These are phyloP conservation scores for Phytomonas sp. DNA, from an alignment of 208 protist genomes.

Conservation along the genomic window DNA sequence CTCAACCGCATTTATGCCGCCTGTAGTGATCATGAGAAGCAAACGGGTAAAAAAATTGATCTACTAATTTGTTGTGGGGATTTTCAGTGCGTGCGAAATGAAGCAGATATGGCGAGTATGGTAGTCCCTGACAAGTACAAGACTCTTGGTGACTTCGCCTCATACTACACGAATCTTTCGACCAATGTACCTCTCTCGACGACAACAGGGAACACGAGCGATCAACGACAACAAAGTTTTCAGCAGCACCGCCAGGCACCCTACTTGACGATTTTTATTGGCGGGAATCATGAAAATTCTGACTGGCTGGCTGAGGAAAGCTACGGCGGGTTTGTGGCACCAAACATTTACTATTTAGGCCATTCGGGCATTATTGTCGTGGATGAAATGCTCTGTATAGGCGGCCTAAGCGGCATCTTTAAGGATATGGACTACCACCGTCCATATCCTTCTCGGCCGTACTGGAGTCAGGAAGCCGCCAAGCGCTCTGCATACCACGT, in stretches of 20 bases:
- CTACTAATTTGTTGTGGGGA: slow-evolving; percentile 98
- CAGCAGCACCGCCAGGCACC: slow-evolving; percentile 62
- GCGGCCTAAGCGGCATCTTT: slow-evolving; percentile 86
- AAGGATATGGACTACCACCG: slow-evolving; percentile 71
- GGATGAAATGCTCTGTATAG: slow-evolving; percentile 55
- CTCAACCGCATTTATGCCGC: slow-evolving; percentile 94
- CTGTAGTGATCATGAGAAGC: slow-evolving; percentile 65
- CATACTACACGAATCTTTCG: slow-evolving; percentile 88
- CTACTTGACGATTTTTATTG: slow-evolving; percentile 97
- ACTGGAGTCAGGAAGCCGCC: slow-evolving; percentile 25
- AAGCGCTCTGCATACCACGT: slow-evolving; percentile 86
- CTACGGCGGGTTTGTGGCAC: slow-evolving; percentile 95
- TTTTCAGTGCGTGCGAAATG: slow-evolving; percentile 94
- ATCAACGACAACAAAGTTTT: background rate
- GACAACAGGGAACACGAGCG: background rate
- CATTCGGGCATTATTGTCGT: slow-evolving; percentile 89
- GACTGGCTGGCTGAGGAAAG: slow-evolving; percentile 92
- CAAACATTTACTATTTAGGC: slow-evolving; percentile 98
- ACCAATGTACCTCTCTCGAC: background rate
- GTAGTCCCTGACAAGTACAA: slow-evolving; percentile 94
- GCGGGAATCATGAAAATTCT: slow-evolving; percentile 98
- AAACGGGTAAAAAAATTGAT: slow-evolving; percentile 87
- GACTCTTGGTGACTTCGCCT: slow-evolving; percentile 90
- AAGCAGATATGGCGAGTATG: slow-evolving; percentile 90
- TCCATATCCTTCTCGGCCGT: slow-evolving; percentile 68